These are phyloP conservation scores for Jatropha curcas DNA, from an alignment of 345 rosid species.

Conservation along the genomic window DNA sequence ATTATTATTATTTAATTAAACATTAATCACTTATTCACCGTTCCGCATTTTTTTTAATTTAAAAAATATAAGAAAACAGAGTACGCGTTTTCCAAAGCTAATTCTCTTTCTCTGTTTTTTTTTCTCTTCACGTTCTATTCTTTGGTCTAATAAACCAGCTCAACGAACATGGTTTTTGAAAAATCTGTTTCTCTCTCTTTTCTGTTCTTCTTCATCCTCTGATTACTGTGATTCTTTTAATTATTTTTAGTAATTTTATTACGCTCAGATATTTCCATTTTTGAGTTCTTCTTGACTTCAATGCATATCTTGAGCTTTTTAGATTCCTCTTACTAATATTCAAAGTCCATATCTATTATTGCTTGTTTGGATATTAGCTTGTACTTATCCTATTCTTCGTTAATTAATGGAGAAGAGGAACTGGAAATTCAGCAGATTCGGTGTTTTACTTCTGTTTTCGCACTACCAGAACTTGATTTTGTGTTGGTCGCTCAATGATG, in stretches of 20 bases:
- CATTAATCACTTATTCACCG: too few relatives aligned
- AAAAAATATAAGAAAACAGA: too few relatives aligned
- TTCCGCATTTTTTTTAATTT: too few relatives aligned
- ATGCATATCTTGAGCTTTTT: background rate
- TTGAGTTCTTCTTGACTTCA: background rate
- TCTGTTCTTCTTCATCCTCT: background rate
- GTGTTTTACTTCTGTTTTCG: slow-evolving; percentile 7
- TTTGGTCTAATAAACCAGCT: slow-evolving; percentile 1
- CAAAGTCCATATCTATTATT: too few relatives aligned
- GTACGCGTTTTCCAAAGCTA: too few relatives aligned
- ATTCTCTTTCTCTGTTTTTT: too few relatives aligned
- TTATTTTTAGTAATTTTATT: too few relatives aligned
- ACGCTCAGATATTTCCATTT: background rate
- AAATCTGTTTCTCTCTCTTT: background rate
- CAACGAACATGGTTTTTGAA: slow-evolving; percentile 14
- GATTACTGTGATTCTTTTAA: background rate
- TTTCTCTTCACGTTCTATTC: too few relatives aligned
- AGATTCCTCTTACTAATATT: too few relatives aligned
- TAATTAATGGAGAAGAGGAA: slow-evolving; percentile 12
- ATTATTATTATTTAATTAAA: too few relatives aligned
- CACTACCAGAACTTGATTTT: slow-evolving; percentile 11
- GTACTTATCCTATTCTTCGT: too few relatives aligned
- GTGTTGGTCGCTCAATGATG: slow-evolving; percentile 22
- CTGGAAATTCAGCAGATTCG: slow-evolving; percentile 21
- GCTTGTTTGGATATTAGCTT: background rate